Evolutionary conservation across 257 asterid species (phyloP), one percentile per base, ranked within the genome.

Genomic region (Lycium ferocissimum): DNA sequence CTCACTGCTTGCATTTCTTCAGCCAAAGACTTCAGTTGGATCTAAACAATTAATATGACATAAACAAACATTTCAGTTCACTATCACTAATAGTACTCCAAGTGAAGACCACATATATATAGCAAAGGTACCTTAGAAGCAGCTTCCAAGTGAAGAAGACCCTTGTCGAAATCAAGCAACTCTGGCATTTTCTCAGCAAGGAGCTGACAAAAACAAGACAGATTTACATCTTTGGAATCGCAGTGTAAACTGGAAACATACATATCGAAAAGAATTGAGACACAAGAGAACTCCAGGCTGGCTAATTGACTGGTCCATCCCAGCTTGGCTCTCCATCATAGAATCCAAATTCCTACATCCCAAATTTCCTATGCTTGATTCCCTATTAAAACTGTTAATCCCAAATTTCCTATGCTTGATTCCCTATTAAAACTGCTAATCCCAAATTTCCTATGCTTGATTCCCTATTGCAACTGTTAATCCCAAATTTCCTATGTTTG

Each of bases 1-100:
- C 92, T 92, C 83, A 93, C 98, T 87, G 99, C 99, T 93, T 96
- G 98, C 98, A 96, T 96, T 93, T 96, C 99, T 89, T 96, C 99
- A 85, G 99, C 99, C 93, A 96, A 90, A 66, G 98, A 92, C 90
- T 96, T 96, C 88, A 96, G 88, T 93, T 93, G 98, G 88, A 94
- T 96, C 99, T 96, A 85, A 59, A 59, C 67, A 81, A n/a, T 81
- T 49, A 40, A 69, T 61, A 43, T 18, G 43, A 73, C 51, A 70
- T 80, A 85, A 85, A 86, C 88, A 88, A 83, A 82, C 20, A 79
- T 65, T 85, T 84, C 86, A 80, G 47, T 87, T 83, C 76, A 83
- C 84, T 45, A 79, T 75, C 57, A 84, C 5, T 17, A 18, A 80
- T 67, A 75, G 40, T 67, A 84, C 35, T 84, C 22, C 79, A 71